Evolutionary conservation across 495 filamentous ascomycete genomes (phyloP).

Genomic region (Barbatosphaeria neglecta): DNA sequence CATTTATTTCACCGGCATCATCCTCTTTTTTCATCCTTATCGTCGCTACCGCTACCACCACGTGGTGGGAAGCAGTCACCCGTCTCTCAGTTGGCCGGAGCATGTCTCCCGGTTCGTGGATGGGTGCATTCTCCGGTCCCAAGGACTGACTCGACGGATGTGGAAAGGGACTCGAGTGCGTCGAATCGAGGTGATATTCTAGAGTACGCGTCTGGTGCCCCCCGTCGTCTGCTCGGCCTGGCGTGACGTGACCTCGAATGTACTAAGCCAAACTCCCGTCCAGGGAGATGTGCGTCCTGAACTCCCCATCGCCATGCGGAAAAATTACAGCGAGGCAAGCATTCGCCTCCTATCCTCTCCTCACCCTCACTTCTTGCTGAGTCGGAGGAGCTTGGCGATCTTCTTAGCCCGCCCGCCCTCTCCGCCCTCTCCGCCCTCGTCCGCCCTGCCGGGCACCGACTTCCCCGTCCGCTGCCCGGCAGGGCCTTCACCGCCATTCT

Average conservation of each 20-base stretch:
- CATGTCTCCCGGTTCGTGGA: no score
- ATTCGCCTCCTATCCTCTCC: neutral
- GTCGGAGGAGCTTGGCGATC: neutral
- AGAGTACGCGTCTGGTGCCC: neutral
- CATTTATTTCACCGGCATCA: neutral
- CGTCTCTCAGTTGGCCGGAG: no score
- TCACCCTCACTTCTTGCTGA: neutral
- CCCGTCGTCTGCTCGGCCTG: no score
- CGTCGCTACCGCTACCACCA: neutral
- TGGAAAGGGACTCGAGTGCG: no score
- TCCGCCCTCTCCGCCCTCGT: neutral
- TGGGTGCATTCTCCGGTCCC: neutral
- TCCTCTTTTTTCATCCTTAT: neutral
- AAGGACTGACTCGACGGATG: no score
- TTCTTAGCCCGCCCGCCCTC: neutral
- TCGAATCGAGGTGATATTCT: no score
- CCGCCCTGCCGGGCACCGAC: conserved; percentile 39
- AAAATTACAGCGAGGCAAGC: no score
- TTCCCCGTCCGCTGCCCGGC: conserved; percentile 32
- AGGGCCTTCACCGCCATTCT: conserved; percentile 13
- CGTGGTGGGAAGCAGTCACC: no score
- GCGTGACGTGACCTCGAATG: no score
- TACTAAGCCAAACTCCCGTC: no score
- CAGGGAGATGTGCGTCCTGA: neutral
- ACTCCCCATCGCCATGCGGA: neutral